Conservation (phyloP, 805 yeast genomes). For the Nakazawaea ishiwadae region DNA sequence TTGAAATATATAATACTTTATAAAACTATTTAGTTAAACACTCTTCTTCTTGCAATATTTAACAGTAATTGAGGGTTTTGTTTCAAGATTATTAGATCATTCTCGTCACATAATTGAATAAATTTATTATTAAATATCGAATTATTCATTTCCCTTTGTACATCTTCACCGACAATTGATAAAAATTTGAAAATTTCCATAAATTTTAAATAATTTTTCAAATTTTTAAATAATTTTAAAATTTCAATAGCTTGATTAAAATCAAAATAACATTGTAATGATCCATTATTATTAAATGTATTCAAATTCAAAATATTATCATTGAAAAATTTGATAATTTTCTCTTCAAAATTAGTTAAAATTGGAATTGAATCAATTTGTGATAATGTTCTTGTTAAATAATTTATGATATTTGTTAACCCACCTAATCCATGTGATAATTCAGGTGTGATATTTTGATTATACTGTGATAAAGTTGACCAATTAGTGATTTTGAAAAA, state of each 20-base stretch:
- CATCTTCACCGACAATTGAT: not conserved
- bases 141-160: not conserved
- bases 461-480: slow-evolving; percentile 13
- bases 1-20: not conserved
- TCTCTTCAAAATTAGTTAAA: slow-evolving; percentile 7
- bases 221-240: not conserved
- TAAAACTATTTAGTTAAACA: not conserved
- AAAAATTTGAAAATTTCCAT: slow-evolving; percentile 1
- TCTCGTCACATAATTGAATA: not conserved
- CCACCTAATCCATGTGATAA: not conserved
- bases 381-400: slow-evolving; percentile 5
- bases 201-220: slow-evolving; percentile 2
- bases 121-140: not conserved
- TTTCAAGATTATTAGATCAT: not conserved
- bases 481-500: slow-evolving; percentile 29
- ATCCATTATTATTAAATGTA: slow-evolving; percentile 6
- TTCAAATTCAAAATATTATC: slow-evolving; percentile 11
- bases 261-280: slow-evolving; percentile 5
- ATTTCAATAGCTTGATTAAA: slow-evolving; percentile 2
- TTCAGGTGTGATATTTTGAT: not conserved
- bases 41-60: slow-evolving; percentile 2
- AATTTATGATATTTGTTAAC: not conserved
- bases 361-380: slow-evolving; percentile 8
- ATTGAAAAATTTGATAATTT: slow-evolving; percentile 9
- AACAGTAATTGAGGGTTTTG: slow-evolving; percentile 4